Base-by-base conservation (phyloP, 805 yeast genomes). In the Wickerhamiella nectarea region DNA sequence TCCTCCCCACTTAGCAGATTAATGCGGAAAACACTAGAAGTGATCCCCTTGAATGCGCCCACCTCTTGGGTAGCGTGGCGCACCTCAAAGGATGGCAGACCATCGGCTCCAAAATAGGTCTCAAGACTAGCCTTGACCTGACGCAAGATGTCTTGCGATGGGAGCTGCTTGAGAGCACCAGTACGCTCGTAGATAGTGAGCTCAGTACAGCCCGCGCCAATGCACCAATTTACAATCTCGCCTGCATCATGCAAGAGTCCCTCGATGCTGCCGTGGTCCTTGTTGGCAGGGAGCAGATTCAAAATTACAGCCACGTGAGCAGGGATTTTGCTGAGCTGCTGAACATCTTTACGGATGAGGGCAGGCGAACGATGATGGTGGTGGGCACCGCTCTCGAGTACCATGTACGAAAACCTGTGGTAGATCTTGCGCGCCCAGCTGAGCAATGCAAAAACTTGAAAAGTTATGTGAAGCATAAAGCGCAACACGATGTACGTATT, bases 171-270 rank as follows among this genome's bases (percentile, higher is more conserved):
- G 41, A 84, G 65, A 1, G 40, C 46, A 11, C 46, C 46, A 4
- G 36, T 91, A 68, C 98, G 87, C 72, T 91, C 98, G 71, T 91
- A 98, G 54, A 91, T 95, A 41, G 93, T 80, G 56, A 91, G 72
- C 66, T 89, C 97, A 68, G 83, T 87, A 50, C 95, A 95, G 36
- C 94, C 76, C 35, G 94, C 80, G 56, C 96, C 97, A 60, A 91
- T 60, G 33, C 85, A 71, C 98, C 98, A 91, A 5, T 91, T 77
- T 1, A 76, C 71, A 29, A 87, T 50, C 54, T 87, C 95, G 38
- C 87, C 73, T 5, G 79, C 71, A 53, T 83, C 83, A 51, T 74
- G 76, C 53, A 87, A 67, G 35, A 89, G 66, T 0, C 94, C 95
- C 48, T 79, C 83, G 35, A 80, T 61, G 2, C 96, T 96, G 25